phyloP scores from a whole-genome alignment of 2,329 filamentous ascomycete genomes.

The Botrytis tulipae region DNA sequence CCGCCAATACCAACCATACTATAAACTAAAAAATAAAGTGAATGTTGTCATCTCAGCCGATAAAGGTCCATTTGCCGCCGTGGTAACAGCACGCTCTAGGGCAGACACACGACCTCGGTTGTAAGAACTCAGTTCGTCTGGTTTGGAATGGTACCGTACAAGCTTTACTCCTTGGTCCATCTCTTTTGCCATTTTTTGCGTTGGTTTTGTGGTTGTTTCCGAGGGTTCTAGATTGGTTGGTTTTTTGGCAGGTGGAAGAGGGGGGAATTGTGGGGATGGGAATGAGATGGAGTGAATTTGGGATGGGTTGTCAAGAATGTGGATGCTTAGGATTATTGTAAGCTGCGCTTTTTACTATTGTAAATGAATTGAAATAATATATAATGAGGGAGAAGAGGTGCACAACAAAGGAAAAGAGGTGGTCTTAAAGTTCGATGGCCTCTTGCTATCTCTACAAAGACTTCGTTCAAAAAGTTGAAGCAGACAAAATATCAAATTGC shows the following conservation, averaged over 20 bases:
- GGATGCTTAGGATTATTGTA: too few species aligned
- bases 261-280: neutral
- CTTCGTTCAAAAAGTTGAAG: too few species aligned
- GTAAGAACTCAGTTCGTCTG: slow-evolving; percentile 7
- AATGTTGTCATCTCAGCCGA: neutral
- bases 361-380: too few species aligned
- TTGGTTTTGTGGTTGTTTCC: neutral
- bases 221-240: neutral
- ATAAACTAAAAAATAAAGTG: neutral
- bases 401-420: too few species aligned
- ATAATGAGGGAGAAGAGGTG: too few species aligned
- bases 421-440: too few species aligned
- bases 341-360: too few species aligned
- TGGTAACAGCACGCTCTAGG: slow-evolving; percentile 10
- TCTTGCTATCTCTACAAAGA: too few species aligned
- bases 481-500: too few species aligned
- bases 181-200: neutral
- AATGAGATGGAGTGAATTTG: neutral
- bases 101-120: slow-evolving; percentile 4
- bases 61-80: slow-evolving; percentile 13
- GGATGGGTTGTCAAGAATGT: neutral
- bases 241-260: neutral
- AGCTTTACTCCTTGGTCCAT: slow-evolving; percentile 1
- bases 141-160: neutral
- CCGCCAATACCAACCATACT: neutral